A percentile compares a stretch with the other conserved stretches of the same genome.
phyloP scores from a whole-genome alignment of 2,329 filamentous ascomycete species.

The Xylaria sp. region DNA sequence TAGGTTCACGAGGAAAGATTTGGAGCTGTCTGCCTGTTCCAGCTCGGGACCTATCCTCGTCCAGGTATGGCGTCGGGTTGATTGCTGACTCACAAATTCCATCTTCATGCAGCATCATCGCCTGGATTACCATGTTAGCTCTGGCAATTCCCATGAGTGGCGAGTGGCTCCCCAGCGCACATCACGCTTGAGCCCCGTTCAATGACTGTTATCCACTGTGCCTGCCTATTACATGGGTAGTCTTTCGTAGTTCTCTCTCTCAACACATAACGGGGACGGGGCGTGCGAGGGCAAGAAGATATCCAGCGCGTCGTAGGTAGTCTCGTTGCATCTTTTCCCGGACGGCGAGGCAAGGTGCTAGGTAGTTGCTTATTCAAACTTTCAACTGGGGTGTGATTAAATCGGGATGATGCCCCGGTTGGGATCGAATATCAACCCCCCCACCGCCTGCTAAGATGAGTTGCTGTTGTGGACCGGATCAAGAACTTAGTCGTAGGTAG shows the following conservation, averaged over 20 bases:
- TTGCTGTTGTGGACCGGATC: slow-evolving; percentile 13
- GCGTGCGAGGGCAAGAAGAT: neutral
- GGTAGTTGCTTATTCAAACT: neutral
- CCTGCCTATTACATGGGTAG: neutral
- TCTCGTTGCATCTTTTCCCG: neutral
- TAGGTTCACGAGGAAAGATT: neutral
- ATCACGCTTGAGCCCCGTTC: neutral
- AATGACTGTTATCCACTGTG: neutral
- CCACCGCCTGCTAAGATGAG: slow-evolving; percentile 3
- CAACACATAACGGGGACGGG: neutral
- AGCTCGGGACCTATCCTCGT: slow-evolving; percentile 2
- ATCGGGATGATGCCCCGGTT: neutral
- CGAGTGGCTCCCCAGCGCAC: neutral
- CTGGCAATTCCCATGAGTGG: slow-evolving; percentile 4
- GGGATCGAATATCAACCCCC: slow-evolving; percentile 3
- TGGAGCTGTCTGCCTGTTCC: slow-evolving; percentile 1
- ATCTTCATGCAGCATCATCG: slow-evolving; percentile 8
- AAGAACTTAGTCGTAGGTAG: neutral
- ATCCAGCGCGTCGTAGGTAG: too few relatives aligned
- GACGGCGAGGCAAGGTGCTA: neutral
- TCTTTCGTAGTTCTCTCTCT: neutral
- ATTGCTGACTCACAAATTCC: slow-evolving; percentile 22
- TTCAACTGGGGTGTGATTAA: neutral
- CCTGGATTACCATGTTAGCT: slow-evolving; percentile 5
- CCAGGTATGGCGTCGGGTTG: slow-evolving; percentile 11